Conservation (phyloP, 2,329 filamentous ascomycete species). For the Massarina eburnea region DNA sequence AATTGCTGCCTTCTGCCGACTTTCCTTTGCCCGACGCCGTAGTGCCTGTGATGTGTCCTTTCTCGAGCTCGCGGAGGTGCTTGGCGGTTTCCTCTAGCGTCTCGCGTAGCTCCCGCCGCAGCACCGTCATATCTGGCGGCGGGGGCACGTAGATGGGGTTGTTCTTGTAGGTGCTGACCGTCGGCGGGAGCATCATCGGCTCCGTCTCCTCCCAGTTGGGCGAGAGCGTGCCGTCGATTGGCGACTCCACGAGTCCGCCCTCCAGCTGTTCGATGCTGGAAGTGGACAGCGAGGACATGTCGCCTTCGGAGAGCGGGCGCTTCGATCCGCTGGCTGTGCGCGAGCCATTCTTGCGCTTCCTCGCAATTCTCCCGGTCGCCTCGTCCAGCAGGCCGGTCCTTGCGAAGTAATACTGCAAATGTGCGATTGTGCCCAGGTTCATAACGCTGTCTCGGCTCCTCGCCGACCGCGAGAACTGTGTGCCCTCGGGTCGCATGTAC, state of each 20-base stretch:
- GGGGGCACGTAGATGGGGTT: slow-evolving; percentile 79
- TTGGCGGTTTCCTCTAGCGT: slow-evolving; percentile 70
- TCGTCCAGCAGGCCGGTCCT: slow-evolving; percentile 90
- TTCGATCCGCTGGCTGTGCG: slow-evolving; percentile 37
- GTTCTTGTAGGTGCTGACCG: slow-evolving; percentile 91
- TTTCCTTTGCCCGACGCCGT: neutral
- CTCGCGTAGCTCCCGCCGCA: slow-evolving; percentile 70
- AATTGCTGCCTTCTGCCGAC: neutral
- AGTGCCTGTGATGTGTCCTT: slow-evolving; percentile 26
- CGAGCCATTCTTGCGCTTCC: slow-evolving; percentile 58
- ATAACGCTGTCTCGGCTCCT: slow-evolving; percentile 91
- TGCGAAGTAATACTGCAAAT: slow-evolving; percentile 98
- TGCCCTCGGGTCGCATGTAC: slow-evolving; percentile 84
- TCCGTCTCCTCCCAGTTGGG: slow-evolving; percentile 62
- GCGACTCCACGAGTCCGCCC: slow-evolving; percentile 53
- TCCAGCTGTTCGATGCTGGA: slow-evolving; percentile 31
- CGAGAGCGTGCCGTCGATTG: slow-evolving; percentile 54
- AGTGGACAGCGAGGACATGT: slow-evolving; percentile 29
- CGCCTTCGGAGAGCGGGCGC: slow-evolving; percentile 29
- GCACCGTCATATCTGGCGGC: slow-evolving; percentile 77
- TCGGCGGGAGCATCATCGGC: slow-evolving; percentile 87
- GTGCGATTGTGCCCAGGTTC: slow-evolving; percentile 93
- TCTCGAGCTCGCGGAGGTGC: slow-evolving; percentile 63
- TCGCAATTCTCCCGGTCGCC: slow-evolving; percentile 83
- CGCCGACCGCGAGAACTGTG: slow-evolving; percentile 87